Conservation (phyloP, 768 basidiomycete genomes). For the Lactarius sp. region DNA sequence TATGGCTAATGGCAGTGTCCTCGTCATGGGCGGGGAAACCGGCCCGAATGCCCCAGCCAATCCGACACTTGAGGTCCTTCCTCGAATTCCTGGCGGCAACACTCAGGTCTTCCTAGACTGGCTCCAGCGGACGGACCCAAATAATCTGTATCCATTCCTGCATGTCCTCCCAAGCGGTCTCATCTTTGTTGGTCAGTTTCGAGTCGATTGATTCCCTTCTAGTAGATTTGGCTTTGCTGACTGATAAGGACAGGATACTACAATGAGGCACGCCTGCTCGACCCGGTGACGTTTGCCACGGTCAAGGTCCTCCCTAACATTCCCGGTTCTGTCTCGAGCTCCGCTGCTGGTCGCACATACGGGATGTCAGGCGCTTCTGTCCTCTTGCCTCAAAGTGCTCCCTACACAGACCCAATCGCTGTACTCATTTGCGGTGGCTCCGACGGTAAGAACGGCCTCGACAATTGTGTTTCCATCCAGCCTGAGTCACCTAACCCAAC, state of each 20-base stretch:
- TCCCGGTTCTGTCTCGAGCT: slow-evolving; percentile 68
- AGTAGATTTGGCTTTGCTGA: not conserved
- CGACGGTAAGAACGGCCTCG: slow-evolving; percentile 49
- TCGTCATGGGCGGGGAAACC: slow-evolving; percentile 70
- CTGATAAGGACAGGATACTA: slow-evolving; percentile 51
- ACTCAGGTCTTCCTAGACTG: slow-evolving; percentile 61
- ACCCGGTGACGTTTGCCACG: slow-evolving; percentile 62
- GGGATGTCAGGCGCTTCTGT: slow-evolving; percentile 70
- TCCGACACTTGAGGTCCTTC: slow-evolving; percentile 68
- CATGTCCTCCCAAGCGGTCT: slow-evolving; percentile 63
- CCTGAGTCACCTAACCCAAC: slow-evolving; percentile 58
- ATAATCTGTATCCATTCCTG: slow-evolving; percentile 78
- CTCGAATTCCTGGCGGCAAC: slow-evolving; percentile 57
- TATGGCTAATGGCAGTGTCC: slow-evolving; percentile 66
- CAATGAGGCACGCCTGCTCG: slow-evolving; percentile 74
- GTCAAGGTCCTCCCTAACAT: slow-evolving; percentile 59
- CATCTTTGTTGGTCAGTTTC: slow-evolving; percentile 59
- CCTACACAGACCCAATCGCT: slow-evolving; percentile 68
- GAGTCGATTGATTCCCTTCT: not conserved
- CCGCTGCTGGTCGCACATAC: slow-evolving; percentile 71
- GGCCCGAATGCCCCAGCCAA: slow-evolving; percentile 63
- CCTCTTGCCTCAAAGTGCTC: slow-evolving; percentile 62
- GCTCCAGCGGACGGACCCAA: slow-evolving; percentile 67
- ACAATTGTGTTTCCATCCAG: slow-evolving; percentile 66
- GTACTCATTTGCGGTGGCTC: slow-evolving; percentile 76